A percentile compares a stretch with the other conserved stretches of the same genome.
These are phyloP conservation scores for Yamadazyma phyllophila DNA, from an alignment of 805 yeast species.

Conservation along the genomic window DNA sequence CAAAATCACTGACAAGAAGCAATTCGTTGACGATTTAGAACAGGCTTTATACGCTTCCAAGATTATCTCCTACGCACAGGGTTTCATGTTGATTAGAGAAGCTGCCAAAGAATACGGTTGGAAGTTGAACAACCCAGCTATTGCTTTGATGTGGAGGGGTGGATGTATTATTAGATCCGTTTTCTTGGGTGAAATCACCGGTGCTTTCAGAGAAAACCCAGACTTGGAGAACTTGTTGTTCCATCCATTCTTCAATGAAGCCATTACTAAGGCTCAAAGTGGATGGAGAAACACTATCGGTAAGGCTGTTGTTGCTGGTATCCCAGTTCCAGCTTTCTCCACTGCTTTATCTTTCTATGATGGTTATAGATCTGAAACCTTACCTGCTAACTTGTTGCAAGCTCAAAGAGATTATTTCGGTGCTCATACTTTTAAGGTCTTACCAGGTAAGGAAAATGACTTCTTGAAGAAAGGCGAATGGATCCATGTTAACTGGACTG, in stretches of 20 bases:
- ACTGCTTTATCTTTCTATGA: constrained; percentile 98
- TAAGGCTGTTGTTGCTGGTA: constrained; percentile 77
- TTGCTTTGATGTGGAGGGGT: constrained; percentile 99
- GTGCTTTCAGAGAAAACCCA: constrained; percentile 93
- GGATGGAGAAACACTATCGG: constrained; percentile 93
- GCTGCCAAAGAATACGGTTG: constrained; percentile 96
- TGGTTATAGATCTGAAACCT: constrained; percentile 93
- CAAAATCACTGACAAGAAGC: constrained; percentile 70
- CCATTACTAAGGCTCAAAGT: constrained; percentile 87
- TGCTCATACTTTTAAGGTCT: constrained; percentile 97
- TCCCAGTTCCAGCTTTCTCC: constrained; percentile 97
- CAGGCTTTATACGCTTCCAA: constrained; percentile 98
- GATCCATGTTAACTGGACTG: constrained; percentile 99
- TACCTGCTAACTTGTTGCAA: constrained; percentile 97
- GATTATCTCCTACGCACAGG: constrained; percentile 98
- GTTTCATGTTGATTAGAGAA: constrained; percentile 98
- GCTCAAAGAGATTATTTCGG: constrained; percentile 99
- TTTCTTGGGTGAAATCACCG: constrained; percentile 93
- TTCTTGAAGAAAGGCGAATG: constrained; percentile 69
- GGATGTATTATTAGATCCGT: constrained; percentile 99
- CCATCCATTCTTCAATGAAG: constrained; percentile 91
- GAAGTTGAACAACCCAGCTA: constrained; percentile 97
- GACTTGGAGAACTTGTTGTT: constrained; percentile 92
- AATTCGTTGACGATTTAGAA: constrained; percentile 89
- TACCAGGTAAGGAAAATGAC: constrained; percentile 80